A percentile compares a stretch with the other conserved stretches of the same genome.
Evolutionary conservation across 2,329 filamentous ascomycete species (phyloP).

Genomic region (Aurifilum marmelostoma): DNA sequence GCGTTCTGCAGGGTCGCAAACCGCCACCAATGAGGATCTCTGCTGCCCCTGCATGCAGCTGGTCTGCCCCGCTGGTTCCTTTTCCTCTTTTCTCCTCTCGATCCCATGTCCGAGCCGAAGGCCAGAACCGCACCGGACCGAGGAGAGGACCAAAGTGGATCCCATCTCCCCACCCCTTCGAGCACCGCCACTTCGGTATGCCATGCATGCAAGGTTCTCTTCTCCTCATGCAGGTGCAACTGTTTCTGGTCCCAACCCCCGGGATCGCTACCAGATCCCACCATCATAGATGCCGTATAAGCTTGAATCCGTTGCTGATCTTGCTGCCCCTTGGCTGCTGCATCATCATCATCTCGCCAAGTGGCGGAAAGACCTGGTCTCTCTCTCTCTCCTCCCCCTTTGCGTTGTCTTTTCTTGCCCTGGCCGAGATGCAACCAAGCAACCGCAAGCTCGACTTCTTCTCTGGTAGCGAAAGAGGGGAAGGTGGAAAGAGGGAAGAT

Average conservation of each 20-base stretch:
- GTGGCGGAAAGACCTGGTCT: background rate
- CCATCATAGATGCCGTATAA: background rate
- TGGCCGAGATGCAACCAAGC: background rate
- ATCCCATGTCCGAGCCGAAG: background rate
- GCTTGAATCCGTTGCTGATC: background rate
- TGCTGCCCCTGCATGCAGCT: background rate
- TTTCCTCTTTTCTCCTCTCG: background rate
- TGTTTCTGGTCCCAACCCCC: background rate
- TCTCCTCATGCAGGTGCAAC: background rate
- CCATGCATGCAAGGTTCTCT: background rate
- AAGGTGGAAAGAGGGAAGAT: background rate
- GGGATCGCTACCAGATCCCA: background rate
- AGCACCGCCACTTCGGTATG: background rate
- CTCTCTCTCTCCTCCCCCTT: background rate
- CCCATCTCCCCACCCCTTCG: background rate
- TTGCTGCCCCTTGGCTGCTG: background rate
- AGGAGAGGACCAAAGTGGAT: background rate
- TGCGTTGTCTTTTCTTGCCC: background rate
- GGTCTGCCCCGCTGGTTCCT: background rate
- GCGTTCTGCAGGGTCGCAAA: background rate
- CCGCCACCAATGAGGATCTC: background rate
- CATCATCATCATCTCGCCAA: background rate
- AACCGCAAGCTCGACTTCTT: background rate
- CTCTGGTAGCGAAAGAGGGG: background rate
- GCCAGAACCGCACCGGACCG: background rate